Evolutionary conservation across 2,329 filamentous ascomycete species (phyloP).

Genomic region (Cladophialophora bantiana): DNA sequence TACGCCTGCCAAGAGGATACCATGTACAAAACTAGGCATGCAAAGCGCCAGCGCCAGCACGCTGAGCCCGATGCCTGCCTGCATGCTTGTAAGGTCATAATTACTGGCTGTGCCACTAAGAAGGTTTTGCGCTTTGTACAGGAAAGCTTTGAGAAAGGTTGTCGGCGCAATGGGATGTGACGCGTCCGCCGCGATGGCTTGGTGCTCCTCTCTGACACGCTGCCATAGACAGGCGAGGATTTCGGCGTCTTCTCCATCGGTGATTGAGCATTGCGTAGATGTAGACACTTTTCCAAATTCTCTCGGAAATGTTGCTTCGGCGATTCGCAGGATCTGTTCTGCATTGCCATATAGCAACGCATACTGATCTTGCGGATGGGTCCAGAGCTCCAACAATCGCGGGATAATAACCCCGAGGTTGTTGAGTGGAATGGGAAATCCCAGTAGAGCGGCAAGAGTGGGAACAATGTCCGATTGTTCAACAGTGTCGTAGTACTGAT

Average conservation of each 20-base stretch:
- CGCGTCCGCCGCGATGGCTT: background rate
- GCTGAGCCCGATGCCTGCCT: constrained; percentile 52
- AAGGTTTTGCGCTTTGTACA: constrained; percentile 73
- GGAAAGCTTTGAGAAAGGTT: constrained; percentile 59
- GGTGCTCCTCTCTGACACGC: constrained; percentile 31
- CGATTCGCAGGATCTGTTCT: constrained; percentile 77
- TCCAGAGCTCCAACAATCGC: constrained; percentile 80
- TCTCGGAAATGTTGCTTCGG: constrained; percentile 72
- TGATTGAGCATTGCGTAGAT: constrained; percentile 39
- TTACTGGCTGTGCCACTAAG: constrained; percentile 93
- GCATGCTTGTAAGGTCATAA: constrained; percentile 75
- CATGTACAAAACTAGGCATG: constrained; percentile 38
- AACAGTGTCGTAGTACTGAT: constrained; percentile 82
- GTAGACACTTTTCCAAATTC: constrained; percentile 49
- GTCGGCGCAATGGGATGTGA: background rate
- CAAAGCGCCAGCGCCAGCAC: constrained; percentile 41
- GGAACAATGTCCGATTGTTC: constrained; percentile 95
- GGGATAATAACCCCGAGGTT: constrained; percentile 86
- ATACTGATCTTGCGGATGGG: constrained; percentile 61
- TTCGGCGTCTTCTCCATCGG: constrained; percentile 52
- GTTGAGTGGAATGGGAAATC: constrained; percentile 87
- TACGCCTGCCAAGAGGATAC: constrained; percentile 18
- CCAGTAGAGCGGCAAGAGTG: constrained; percentile 83
- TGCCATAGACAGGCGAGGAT: constrained; percentile 75
- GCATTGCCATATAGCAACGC: constrained; percentile 80